Base-by-base conservation (phyloP, 2,329 filamentous ascomycete genomes). In the Phyllosticta ampelicida region DNA sequence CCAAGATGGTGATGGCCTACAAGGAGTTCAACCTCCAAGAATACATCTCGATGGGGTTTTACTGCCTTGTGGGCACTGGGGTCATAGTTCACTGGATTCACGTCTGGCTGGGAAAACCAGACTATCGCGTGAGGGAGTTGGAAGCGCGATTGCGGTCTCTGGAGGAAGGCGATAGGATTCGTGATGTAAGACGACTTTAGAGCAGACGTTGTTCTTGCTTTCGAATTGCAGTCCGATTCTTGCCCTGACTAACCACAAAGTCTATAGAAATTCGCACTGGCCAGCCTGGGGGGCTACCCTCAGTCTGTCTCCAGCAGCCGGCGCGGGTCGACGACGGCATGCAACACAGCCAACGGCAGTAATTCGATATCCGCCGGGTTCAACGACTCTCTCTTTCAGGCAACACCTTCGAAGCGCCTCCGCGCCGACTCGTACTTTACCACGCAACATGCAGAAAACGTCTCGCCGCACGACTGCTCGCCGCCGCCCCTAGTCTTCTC, bases 71-170 rank as follows among this genome's bases (percentile, higher is more conserved):
- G 9, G 49, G 53, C 16, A 48, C 23, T 13, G 57, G 57, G 5
- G 48, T 59, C 21, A 49, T 59, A 10, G 50, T 55, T 21, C 57
- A 59, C 18, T 59, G 57, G 57, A 23, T 59, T 19, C 57, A 59
- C 18, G 57, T 59, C 20, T 59, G 57, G 57, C 11, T 59, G 9
- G 57, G 57, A 11, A 59, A 53, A 55, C 57, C 57, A 18, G 57
- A 59, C 30, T 48, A 30, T 13, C 53, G 49, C 10, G 48, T 55
- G 16, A 30, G 50, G 11, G 48, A 54, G 13, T 20, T 59, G n/a
- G 53, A 59, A 19, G 29, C 49, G 4, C 53, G 57, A 9, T 48
- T 59, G 53, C 53, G 53, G 18, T 13, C 28, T 29, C 16, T 59
- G 28, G 57, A 59, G 21, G 57, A 59, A 21, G 57, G 56, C 19